Conservation (phyloP, 345 rosid genomes). For the Pugionium dolabratum region DNA sequence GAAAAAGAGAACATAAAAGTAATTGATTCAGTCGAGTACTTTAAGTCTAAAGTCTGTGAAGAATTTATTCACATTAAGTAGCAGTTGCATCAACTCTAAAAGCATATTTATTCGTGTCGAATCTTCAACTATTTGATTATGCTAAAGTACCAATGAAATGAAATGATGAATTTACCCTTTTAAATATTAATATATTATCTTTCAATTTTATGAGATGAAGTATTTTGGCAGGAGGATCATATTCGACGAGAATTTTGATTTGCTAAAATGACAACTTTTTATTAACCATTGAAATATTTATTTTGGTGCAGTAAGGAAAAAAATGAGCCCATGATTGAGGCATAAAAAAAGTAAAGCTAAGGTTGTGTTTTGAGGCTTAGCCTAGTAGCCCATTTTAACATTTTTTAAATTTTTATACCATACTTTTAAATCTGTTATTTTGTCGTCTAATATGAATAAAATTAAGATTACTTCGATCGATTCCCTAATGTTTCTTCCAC, state of each 20-base stretch:
- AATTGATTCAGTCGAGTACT: conserved; percentile 33
- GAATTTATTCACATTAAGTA: conserved; percentile 38
- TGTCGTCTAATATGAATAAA: conserved; percentile 23
- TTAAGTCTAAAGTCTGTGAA: conserved; percentile 31
- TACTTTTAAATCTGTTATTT: conserved; percentile 20
- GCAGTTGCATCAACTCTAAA: conserved; percentile 30
- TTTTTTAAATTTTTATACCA: conserved; percentile 1
- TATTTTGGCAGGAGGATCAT: conserved; percentile 30
- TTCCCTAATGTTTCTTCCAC: conserved; percentile 35
- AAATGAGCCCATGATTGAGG: conserved; percentile 34
- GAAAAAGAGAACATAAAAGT: conserved; percentile 3
- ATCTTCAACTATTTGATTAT: conserved; percentile 38
- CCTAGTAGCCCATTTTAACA: conserved; percentile 30
- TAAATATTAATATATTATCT: conserved; percentile 16
- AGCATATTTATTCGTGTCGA: conserved; percentile 21
- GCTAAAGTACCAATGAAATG: conserved; percentile 26
- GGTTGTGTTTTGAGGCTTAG: conserved; percentile 39
- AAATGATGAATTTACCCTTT: neutral
- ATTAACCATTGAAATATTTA: neutral
- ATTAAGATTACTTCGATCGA: conserved; percentile 26
- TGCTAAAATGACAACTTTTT: conserved; percentile 1
- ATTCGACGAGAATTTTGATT: conserved; percentile 25
- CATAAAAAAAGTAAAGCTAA: conserved; percentile 15
- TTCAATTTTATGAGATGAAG: neutral
- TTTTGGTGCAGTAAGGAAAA: no score